Evolutionary conservation across 2,329 filamentous ascomycete species (phyloP), one percentile per base, ranked within the genome.

Genomic region (Fusarium sp.): DNA sequence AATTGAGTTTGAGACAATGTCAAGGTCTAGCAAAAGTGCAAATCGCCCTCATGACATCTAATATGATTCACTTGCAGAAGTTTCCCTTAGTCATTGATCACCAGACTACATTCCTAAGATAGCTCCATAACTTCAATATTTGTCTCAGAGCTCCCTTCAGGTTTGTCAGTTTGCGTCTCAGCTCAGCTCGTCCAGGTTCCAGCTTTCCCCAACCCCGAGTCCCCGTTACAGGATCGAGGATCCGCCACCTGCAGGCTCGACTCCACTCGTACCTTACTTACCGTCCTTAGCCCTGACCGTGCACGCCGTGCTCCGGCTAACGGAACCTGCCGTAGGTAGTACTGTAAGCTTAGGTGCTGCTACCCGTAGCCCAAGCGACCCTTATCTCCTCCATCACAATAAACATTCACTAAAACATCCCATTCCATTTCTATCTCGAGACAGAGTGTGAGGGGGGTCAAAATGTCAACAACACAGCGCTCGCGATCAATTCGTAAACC

Each of bases 401-500:
- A 67, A 71, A 72, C 61, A 67, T 56, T 51, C 20, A 62, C 41
- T 45, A 44, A 71, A 69, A 65, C 63, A 70, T 60, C 53, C 48
- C 44, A 57, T 51, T 29, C 34, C 42, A 42, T 52, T 51, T 47
- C 14, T 37, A 40, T 65, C 24, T 27, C 57, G 22, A 30, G 37
- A 41, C 25, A 40, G 37, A 66, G 40, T 45, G 40, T 27, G 55
- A 32, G 40, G 47, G 55, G 48, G 52, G 34, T 18, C 57, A 73
- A 46, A 59, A 85, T 84, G 83, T 82, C 83, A 48, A 82, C 83
- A 10, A 72, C 84, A 66, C 78, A 81, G 56, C 82, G 85, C 55
- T 80, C 84, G 30, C 82, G 84, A 20, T 86, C 86, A 4, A 70
- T 87, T 59, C 84, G 85, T 37, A 83, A 83, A 62, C 83, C 79